Percentiles rank a stretch among this genome's conserved stretches.
These are phyloP conservation scores for Iris macrosiphon DNA, from an alignment of 106 monocot species.

Conservation along the genomic window DNA sequence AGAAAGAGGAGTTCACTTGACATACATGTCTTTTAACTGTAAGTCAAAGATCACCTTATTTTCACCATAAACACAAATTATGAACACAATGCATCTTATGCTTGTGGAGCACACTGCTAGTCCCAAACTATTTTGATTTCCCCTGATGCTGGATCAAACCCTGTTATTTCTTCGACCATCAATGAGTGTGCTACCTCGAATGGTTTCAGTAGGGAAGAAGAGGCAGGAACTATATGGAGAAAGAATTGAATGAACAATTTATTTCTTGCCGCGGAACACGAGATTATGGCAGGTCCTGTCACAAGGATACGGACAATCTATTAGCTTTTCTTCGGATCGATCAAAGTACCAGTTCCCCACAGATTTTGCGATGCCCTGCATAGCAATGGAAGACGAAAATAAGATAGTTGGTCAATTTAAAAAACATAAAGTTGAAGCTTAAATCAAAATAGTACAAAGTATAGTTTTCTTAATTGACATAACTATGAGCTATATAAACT, in stretches of 20 bases:
- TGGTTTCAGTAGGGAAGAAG: not conserved
- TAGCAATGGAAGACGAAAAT: not conserved
- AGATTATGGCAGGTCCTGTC: slow-evolving; percentile 50
- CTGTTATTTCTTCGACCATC: not conserved
- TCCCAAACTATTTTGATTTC: too few relatives aligned
- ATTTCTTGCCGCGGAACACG: slow-evolving; percentile 6
- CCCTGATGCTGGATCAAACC: not conserved
- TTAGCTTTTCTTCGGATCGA: slow-evolving; percentile 25
- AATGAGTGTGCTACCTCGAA: not conserved
- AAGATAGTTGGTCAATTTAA: too few relatives aligned
- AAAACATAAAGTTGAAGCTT: too few relatives aligned
- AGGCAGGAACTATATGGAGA: not conserved
- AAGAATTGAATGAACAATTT: not conserved
- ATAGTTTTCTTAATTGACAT: too few relatives aligned
- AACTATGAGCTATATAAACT: too few relatives aligned
- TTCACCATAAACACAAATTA: too few relatives aligned
- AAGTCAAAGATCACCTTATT: too few relatives aligned
- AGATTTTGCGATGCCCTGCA: slow-evolving; percentile 48
- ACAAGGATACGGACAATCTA: slow-evolving; percentile 76
- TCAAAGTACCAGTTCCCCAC: slow-evolving; percentile 72
- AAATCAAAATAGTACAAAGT: too few relatives aligned
- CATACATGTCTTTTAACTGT: too few relatives aligned
- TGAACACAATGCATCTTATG: too few relatives aligned
- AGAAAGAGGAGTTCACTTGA: too few relatives aligned
- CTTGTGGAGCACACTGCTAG: too few relatives aligned